Percentiles rank a stretch among this genome's conserved stretches.
Evolutionary conservation across 2,329 filamentous ascomycete genomes (phyloP).

Genomic region (Colletotrichum sp.): DNA sequence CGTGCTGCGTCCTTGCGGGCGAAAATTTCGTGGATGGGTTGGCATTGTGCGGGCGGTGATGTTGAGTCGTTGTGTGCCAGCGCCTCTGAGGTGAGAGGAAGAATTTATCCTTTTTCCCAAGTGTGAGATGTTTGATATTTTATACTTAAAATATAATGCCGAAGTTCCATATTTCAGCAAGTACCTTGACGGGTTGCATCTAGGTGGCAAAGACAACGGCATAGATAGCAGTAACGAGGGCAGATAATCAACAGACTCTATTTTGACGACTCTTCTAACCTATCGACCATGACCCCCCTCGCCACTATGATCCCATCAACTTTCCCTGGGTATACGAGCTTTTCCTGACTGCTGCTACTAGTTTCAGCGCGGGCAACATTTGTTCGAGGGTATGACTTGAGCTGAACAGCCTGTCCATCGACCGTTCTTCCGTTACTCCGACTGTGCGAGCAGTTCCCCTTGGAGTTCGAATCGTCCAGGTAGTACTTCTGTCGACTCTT

Average conservation of each 20-base stretch:
- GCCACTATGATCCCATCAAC: not conserved
- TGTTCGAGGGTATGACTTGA: not conserved
- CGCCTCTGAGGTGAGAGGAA: not conserved
- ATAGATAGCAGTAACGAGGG: not conserved
- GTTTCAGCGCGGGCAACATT: not conserved
- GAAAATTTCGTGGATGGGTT: not conserved
- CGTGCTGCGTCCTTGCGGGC: not conserved
- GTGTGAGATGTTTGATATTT: rapidly evolving
- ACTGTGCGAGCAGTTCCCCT: not conserved
- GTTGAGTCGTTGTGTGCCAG: not conserved
- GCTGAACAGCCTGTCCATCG: not conserved
- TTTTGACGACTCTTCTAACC: not conserved
- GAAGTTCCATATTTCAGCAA: not conserved
- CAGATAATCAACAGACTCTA: not conserved
- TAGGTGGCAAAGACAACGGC: not conserved
- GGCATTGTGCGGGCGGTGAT: not conserved
- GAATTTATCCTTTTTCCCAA: not conserved
- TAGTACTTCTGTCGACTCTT: not conserved
- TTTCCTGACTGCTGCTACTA: not conserved
- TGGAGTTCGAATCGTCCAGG: not conserved
- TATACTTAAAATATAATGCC: not conserved
- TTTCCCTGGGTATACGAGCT: not conserved
- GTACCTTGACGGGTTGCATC: not conserved
- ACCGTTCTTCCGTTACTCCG: not conserved
- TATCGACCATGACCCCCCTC: not conserved